A percentile compares a stretch with the other conserved stretches of the same genome.
Evolutionary conservation across 148 eudicot species (phyloP).

Genomic region (Linanthus parryae): DNA sequence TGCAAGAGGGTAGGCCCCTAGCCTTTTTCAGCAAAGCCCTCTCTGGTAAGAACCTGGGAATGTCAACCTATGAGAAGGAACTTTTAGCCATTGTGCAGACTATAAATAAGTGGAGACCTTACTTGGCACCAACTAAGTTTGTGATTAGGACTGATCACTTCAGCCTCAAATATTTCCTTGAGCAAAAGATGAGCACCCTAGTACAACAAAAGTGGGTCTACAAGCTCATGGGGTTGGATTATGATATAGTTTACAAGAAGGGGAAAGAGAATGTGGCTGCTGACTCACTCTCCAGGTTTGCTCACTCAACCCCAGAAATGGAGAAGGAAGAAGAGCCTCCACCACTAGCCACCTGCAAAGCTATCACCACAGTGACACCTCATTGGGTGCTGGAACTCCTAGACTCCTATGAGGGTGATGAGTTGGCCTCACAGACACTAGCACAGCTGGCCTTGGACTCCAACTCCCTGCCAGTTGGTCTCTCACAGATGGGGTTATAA

Average conservation of each 20-base stretch:
- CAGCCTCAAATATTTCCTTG: background rate
- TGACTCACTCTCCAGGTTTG: no score
- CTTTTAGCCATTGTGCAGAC: background rate
- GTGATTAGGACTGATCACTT: background rate
- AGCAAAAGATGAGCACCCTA: background rate
- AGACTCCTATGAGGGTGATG: no score
- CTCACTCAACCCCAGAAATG: no score
- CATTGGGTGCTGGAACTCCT: no score
- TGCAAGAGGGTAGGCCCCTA: constrained; percentile 1
- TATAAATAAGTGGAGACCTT: background rate
- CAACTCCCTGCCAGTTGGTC: no score
- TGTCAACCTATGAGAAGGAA: background rate
- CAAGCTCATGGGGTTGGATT: background rate
- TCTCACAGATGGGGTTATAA: no score
- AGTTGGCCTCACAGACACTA: no score
- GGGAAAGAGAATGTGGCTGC: background rate
- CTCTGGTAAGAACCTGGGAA: background rate
- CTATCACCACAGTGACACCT: no score
- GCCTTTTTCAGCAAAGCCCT: background rate
- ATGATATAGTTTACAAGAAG: background rate
- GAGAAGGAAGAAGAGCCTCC: no score
- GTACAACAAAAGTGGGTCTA: background rate
- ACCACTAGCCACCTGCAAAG: no score
- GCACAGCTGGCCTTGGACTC: no score
- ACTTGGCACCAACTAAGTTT: background rate